Base-by-base conservation (phyloP, 176 grass and related monocot species). In the Phoenix roebelenii region DNA sequence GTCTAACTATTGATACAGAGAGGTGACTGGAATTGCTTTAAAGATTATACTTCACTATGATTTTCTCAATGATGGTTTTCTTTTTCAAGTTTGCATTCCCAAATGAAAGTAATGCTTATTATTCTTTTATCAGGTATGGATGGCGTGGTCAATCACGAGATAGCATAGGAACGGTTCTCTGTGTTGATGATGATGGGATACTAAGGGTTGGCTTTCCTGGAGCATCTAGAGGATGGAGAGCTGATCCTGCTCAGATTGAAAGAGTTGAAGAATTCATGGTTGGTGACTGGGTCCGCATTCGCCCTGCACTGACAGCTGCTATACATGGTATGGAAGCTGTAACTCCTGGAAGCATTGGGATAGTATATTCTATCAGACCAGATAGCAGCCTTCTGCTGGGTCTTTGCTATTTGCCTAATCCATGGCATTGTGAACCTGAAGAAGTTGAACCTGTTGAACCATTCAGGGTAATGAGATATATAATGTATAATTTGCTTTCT, bases 261-360 rank as follows among this genome's bases (percentile, higher is more conserved):
- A 91, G 93, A 79, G 84, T 98, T 63, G 93, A 98, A 72, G 93
- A 98, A 73, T 98, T 92, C 72, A 92, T 83, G 72, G 93, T 98
- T 25, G 87, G 93, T 23, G 89, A 85, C 28, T 98, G 93, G 93
- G 93, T 98, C 56, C 75, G 93, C 10, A 75, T 89, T 76, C 87
- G 93, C 56, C 72, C 84, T 29, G 68, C 83, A 49, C 69, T 98
- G 66, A 92, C 81, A 5, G 70, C 73, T 79, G 68, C 93, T 70
- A 78, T 98, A 57, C 87, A 98, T 51, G 88, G 93, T 59, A 81
- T 92, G 87, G 93, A 89, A 60, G 83, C 93, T 69, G 87, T 98
- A 64, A 89, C 79, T 22, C 93, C 87, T 66, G 93, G 93, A 82
- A 98, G 93, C 22, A 71, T 98, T 17, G 93, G 93, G 67, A 88